Conservation (phyloP, 257 asterid species). For the Ilex aquifolium region DNA sequence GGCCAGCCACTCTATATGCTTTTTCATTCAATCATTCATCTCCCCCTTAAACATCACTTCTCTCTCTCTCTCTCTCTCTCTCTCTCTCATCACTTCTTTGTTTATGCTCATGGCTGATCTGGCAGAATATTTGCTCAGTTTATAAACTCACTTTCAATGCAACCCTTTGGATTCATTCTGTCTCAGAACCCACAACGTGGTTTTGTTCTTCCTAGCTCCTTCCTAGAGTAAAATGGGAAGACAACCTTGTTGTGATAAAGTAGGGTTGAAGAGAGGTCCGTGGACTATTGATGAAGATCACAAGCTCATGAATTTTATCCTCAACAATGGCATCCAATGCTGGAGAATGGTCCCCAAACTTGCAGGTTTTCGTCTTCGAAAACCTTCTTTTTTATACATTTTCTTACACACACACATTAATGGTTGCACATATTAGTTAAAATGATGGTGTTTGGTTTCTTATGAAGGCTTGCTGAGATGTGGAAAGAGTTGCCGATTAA, state of each 20-base stretch:
- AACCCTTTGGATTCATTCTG: neutral
- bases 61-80: slow-evolving; percentile 17
- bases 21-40: slow-evolving; percentile 33
- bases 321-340: slow-evolving; percentile 54
- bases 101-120: slow-evolving; percentile 16
- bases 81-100: slow-evolving; percentile 2
- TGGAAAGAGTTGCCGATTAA: slow-evolving; percentile 65
- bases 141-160: slow-evolving; percentile 18
- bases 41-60: slow-evolving; percentile 23
- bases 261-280: slow-evolving; percentile 67
- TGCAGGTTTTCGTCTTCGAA: slow-evolving; percentile 33
- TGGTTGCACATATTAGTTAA: too few relatives aligned
- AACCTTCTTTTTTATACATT: neutral
- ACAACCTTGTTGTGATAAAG: slow-evolving; percentile 62
- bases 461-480: slow-evolving; percentile 44
- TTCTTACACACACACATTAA: neutral
- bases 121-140: slow-evolving; percentile 27
- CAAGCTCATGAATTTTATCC: slow-evolving; percentile 45
- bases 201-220: neutral
- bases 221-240: slow-evolving; percentile 47
- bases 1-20: slow-evolving; percentile 17
- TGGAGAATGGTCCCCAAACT: slow-evolving; percentile 66
- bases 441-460: too few relatives aligned
- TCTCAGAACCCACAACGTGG: neutral
- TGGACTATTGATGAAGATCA: slow-evolving; percentile 74